Evolutionary conservation across 345 rosid species (phyloP), one percentile per base, ranked within the genome.

Genomic region (Linum tenue): DNA sequence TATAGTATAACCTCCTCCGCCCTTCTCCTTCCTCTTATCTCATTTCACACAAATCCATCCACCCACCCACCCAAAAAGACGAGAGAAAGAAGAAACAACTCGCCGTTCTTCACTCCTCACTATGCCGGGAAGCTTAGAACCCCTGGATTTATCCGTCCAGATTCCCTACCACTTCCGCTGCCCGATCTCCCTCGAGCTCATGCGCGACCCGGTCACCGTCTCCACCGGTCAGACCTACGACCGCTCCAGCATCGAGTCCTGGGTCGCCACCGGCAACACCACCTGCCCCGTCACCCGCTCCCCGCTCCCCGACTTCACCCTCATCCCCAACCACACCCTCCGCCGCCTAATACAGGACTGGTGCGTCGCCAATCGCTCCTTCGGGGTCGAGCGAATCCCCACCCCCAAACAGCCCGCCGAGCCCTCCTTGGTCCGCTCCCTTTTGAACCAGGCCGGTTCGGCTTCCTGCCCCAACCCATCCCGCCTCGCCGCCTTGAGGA

Each of bases 401-500:
- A 94, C 99, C 0, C 99, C 97, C 1, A 94, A 94, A 62, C 99
- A 94, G 64, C 99, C 99, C 6, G 96, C 97, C 7, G 97, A 94
- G 35, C 97, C 96, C 1, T 64, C 75, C 8, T 17, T 83, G 35
- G 89, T 90, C 43, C 82, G 92, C 2, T 67, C 84, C 22, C 75
- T 94, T 0, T 71, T 94, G 50, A 67, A 62, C 55, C 99, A 87
- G 62, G 85, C 84, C n/a, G 70, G 89, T 3, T 75, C 96, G 5
- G 70, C 59, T 6, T 62, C 89, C 8, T 73, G 68, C 6, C 74
- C 89, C 0, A 37, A 44, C 31, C 76, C 72, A 7, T 76, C 91
- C 59, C 89, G 96, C 56, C 84, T 88, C 62, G 65, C 96, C 14
- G 88, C 96, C 38, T 69, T 94, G 41, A 95, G 92, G 39, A 86